Evolutionary conservation across 2,329 filamentous ascomycete species (phyloP).

Genomic region (Aspergillus uvarum): DNA sequence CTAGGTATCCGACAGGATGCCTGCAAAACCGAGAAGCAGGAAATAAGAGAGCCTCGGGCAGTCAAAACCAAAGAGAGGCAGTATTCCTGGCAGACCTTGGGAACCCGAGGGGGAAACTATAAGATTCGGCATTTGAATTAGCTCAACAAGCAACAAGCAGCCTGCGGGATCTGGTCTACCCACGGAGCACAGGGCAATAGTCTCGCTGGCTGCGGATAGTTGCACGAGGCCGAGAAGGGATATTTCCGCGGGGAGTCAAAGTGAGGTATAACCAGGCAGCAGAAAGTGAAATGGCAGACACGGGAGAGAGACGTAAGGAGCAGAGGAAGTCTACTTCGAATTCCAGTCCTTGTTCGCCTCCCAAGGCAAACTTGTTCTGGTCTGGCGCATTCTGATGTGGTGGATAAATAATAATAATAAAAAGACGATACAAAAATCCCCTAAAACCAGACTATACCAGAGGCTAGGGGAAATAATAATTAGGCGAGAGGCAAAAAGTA

Average conservation of each 20-base stretch:
- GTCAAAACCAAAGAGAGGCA: not conserved
- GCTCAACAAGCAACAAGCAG: not conserved
- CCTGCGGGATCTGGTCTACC: constrained; percentile 2
- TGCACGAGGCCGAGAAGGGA: not conserved
- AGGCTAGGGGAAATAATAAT: too few species aligned
- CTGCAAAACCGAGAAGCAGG: not conserved
- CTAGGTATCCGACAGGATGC: not conserved
- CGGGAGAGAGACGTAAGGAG: not conserved
- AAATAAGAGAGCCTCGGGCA: not conserved
- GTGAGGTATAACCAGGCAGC: not conserved
- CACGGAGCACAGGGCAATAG: constrained; percentile 1
- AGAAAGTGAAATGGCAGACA: not conserved
- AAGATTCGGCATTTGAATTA: constrained; percentile 1
- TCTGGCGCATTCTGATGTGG: not conserved
- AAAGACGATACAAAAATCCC: not conserved
- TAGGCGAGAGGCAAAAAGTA: too few species aligned
- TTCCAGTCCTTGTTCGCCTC: not conserved
- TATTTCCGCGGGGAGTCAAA: constrained; percentile 7
- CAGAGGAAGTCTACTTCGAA: not conserved
- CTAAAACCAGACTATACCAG: not conserved
- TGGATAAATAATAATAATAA: not conserved
- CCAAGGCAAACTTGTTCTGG: not conserved
- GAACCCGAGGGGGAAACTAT: not conserved
- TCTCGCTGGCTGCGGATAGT: not conserved
- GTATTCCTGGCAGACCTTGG: not conserved